phyloP scores from a whole-genome alignment of 2,329 filamentous ascomycete species.

The Colletotrichum filicis region DNA sequence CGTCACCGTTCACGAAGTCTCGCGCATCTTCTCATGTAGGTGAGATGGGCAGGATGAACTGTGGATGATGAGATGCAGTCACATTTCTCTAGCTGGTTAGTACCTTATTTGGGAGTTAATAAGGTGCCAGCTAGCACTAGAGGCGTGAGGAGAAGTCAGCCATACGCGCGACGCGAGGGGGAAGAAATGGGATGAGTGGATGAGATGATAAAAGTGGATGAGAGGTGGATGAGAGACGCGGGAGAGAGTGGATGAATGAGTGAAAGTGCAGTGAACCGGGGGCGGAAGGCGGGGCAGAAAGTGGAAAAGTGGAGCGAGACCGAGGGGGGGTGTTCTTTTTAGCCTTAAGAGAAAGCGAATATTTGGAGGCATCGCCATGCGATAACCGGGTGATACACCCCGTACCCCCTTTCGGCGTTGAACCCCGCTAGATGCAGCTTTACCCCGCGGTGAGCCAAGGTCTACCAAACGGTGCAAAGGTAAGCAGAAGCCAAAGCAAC shows the following conservation, averaged over 20 bases:
- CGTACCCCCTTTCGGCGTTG: neutral
- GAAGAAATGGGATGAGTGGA: conserved; percentile 3
- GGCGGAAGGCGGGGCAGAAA: conserved; percentile 5
- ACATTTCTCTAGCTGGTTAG: conserved; percentile 12
- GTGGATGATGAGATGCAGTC: conserved; percentile 24
- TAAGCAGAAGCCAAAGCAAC: neutral
- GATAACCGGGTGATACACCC: neutral
- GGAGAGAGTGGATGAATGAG: conserved; percentile 11
- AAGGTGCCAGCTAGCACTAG: neutral
- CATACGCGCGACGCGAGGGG: neutral
- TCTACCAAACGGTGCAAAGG: neutral
- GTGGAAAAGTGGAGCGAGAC: neutral
- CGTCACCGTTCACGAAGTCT: neutral
- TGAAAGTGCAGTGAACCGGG: conserved; percentile 7
- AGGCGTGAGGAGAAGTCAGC: neutral
- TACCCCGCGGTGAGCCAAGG: neutral
- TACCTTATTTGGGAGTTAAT: neutral
- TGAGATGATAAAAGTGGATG: neutral
- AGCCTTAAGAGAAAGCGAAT: conserved; percentile 13
- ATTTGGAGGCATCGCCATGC: neutral
- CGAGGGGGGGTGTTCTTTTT: neutral
- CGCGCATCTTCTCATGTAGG: conserved; percentile 21
- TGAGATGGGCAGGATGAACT: conserved; percentile 20
- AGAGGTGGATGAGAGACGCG: neutral
- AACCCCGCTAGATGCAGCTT: neutral